phyloP scores from a whole-genome alignment of 441 rosid species.

The Macaranga tanarius region DNA sequence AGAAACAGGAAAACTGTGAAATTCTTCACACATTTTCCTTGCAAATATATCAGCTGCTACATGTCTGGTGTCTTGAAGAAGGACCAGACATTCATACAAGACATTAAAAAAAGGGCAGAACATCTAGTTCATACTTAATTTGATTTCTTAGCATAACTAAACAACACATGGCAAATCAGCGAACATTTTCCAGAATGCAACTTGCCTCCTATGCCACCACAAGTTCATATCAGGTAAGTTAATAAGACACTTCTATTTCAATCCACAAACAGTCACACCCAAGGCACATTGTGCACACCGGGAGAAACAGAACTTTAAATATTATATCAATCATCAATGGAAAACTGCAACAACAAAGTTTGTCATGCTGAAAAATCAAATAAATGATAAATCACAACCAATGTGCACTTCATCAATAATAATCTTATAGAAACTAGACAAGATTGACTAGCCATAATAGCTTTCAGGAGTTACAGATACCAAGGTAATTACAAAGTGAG shows the following conservation, averaged over 20 bases:
- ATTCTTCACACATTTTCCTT: background rate
- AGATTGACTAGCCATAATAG: background rate
- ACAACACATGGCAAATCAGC: background rate
- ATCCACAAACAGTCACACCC: background rate
- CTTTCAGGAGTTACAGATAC: background rate
- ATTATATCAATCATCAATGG: background rate
- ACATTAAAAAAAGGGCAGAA: background rate
- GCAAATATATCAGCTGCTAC: background rate
- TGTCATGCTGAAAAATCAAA: background rate
- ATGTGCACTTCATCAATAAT: background rate
- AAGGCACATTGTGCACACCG: background rate
- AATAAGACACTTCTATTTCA: background rate
- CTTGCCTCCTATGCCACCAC: background rate
- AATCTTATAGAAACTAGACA: background rate
- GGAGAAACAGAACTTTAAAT: background rate
- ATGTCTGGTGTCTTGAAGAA: background rate
- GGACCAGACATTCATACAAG: background rate
- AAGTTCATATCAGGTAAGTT: background rate
- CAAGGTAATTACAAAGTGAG: background rate
- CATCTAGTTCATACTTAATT: background rate
- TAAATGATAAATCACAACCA: background rate
- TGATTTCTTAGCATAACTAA: background rate
- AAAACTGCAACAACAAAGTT: background rate
- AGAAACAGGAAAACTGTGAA: background rate
- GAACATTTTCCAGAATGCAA: background rate